Evolutionary conservation across 1,284 basidiomycete species (phyloP).

Genomic region (Ganoderma sinense): DNA sequence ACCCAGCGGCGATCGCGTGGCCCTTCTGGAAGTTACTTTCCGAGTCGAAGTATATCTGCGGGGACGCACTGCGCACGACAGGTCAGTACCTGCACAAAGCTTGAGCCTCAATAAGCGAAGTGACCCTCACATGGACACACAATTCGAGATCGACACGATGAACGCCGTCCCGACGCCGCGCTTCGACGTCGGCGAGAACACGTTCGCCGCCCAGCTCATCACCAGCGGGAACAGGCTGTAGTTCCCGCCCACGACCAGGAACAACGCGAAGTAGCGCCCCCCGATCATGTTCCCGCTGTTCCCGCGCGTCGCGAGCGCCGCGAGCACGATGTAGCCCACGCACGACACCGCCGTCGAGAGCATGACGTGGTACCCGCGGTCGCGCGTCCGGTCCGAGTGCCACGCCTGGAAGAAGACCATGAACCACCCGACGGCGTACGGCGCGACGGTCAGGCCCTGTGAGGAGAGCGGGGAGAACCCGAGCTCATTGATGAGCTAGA

Average conservation of each 20-base stretch:
- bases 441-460: slow-evolving; percentile 62
- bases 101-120: background rate
- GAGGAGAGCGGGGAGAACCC: slow-evolving; percentile 62
- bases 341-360: slow-evolving; percentile 50
- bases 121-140: slow-evolving; percentile 56
- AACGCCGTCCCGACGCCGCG: slow-evolving; percentile 65
- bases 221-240: slow-evolving; percentile 64
- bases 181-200: slow-evolving; percentile 63
- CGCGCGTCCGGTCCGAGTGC: slow-evolving; percentile 59
- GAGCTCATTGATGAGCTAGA: slow-evolving; percentile 57
- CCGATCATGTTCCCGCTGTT: slow-evolving; percentile 41
- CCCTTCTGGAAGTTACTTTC: slow-evolving; percentile 57
- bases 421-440: slow-evolving; percentile 61
- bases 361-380: slow-evolving; percentile 64
- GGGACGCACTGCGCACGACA: slow-evolving; percentile 50
- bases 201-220: slow-evolving; percentile 65
- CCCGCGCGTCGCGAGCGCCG: slow-evolving; percentile 55
- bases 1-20: slow-evolving; percentile 61
- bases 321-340: slow-evolving; percentile 60
- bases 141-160: slow-evolving; percentile 64
- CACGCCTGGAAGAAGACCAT: slow-evolving; percentile 59
- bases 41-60: slow-evolving; percentile 65
- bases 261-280: slow-evolving; percentile 62
- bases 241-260: slow-evolving; percentile 61
- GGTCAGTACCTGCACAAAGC: background rate